phyloP scores from a whole-genome alignment of 75 land plant genomes.

The Ceratopteris richardii region DNA sequence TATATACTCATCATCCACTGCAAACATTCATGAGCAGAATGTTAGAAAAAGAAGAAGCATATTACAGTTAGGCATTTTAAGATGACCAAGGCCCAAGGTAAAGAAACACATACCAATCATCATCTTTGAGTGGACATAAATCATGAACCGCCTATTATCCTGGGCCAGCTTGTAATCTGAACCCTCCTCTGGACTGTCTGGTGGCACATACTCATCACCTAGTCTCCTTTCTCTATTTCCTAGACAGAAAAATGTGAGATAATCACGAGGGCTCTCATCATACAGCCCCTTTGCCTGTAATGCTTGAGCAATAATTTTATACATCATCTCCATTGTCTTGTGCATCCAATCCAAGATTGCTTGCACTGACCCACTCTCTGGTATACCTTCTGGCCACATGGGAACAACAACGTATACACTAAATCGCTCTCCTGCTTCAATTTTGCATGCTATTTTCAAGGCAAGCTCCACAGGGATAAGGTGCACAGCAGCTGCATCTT shows the following conservation, averaged over 20 bases:
- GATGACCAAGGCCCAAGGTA: neutral
- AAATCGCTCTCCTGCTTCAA: constrained; percentile 31
- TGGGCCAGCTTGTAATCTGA: constrained; percentile 52
- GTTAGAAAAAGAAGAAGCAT: constrained; percentile 12
- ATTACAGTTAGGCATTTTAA: neutral
- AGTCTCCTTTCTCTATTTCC: constrained; percentile 38
- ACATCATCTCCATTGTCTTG: constrained; percentile 54
- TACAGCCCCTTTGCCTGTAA: constrained; percentile 15
- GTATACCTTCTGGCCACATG: constrained; percentile 40
- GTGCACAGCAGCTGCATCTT: constrained; percentile 23
- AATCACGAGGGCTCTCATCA: constrained; percentile 40
- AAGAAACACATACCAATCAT: constrained; percentile 53
- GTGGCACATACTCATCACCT: constrained; percentile 6
- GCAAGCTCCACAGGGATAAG: constrained; percentile 43
- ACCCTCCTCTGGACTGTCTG: neutral
- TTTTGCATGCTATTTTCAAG: constrained; percentile 33
- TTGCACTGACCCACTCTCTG: constrained; percentile 16
- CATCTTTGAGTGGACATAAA: constrained; percentile 87
- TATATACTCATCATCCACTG: constrained; percentile 65
- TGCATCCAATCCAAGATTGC: constrained; percentile 20
- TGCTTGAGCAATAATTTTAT: constrained; percentile 30
- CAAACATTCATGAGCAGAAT: no score
- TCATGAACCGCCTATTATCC: constrained; percentile 74
- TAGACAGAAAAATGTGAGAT: constrained; percentile 47
- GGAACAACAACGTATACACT: constrained; percentile 31